A percentile compares a stretch with the other conserved stretches of the same genome.
These are phyloP conservation scores for Yamadazyma mexicana DNA, from an alignment of 1,139 yeast species.

Conservation along the genomic window DNA sequence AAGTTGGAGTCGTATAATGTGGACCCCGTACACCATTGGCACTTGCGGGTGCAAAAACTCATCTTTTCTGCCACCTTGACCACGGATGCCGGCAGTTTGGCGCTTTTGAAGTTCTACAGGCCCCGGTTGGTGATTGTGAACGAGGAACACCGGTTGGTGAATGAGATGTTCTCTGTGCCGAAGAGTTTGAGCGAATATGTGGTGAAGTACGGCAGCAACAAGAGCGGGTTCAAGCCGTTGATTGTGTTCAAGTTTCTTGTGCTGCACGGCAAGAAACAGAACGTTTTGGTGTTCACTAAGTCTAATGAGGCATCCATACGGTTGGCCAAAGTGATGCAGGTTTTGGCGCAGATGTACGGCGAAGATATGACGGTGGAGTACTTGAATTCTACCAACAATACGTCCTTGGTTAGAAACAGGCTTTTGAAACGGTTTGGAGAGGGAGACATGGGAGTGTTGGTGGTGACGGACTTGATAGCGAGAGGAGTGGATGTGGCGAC, in stretches of 20 bases:
- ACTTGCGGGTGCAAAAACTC: conserved; percentile 50
- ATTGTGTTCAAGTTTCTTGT: conserved; percentile 53
- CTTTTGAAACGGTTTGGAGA: conserved; percentile 57
- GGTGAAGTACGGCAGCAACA: conserved; percentile 53
- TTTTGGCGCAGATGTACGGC: conserved; percentile 36
- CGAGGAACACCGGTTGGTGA: conserved; percentile 47
- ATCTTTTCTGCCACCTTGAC: conserved; percentile 93
- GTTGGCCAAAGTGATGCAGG: conserved; percentile 58
- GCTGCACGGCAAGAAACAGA: conserved; percentile 23
- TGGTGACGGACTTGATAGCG: conserved; percentile 91
- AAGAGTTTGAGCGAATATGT: conserved; percentile 50
- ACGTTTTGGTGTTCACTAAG: conserved; percentile 70
- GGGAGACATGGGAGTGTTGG: conserved; percentile 54
- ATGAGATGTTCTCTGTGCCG: conserved; percentile 60
- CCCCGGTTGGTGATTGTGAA: conserved; percentile 77
- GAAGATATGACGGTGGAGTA: conserved; percentile 25
- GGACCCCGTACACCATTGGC: conserved; percentile 21
- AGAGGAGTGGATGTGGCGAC: conserved; percentile 86
- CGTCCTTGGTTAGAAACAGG: conserved; percentile 39
- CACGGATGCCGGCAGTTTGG: conserved; percentile 84
- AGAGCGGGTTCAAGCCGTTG: conserved; percentile 71
- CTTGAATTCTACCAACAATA: conserved; percentile 53
- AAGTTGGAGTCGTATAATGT: conserved; percentile 35
- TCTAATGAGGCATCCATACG: conserved; percentile 87
- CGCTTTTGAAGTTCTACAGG: conserved; percentile 62